Conservation (phyloP, 305 asterid genomes). For the Fraxinus floribunda region DNA sequence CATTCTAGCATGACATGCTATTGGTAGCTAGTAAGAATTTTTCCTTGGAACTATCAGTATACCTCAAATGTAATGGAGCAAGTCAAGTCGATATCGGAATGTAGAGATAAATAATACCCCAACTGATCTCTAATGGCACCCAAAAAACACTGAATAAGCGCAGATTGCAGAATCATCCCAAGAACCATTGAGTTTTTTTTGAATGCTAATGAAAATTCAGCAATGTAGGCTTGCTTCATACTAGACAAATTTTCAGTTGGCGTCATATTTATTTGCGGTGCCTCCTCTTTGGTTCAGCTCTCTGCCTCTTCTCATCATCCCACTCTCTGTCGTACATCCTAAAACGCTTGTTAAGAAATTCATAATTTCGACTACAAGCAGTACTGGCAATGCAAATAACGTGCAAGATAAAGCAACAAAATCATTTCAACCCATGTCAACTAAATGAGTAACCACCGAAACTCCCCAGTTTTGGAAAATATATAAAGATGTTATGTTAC, state of each 20-base stretch:
- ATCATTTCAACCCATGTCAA: neutral
- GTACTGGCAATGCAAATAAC: conserved; percentile 7
- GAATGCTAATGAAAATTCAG: neutral
- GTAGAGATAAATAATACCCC: neutral
- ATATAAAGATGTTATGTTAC: neutral
- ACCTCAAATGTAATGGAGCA: conserved; percentile 17
- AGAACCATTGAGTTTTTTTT: neutral
- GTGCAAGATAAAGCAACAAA: conserved; percentile 9
- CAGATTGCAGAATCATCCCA: neutral
- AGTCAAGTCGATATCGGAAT: neutral
- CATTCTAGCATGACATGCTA: conserved; percentile 12
- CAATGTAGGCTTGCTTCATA: neutral
- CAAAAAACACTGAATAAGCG: neutral
- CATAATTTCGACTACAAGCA: neutral
- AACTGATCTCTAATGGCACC: neutral
- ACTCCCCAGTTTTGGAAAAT: neutral
- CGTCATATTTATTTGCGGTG: conserved; percentile 58
- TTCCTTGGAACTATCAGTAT: conserved; percentile 14
- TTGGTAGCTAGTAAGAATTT: neutral
- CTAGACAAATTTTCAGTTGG: conserved; percentile 11
- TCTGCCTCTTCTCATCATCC: conserved; percentile 98
- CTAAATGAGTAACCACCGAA: neutral
- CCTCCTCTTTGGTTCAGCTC: conserved; percentile 89
- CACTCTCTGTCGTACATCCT: conserved; percentile 87
- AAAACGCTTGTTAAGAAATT: conserved; percentile 47